These are phyloP conservation scores for Pleurozium schreberi DNA, from an alignment of 225 moss, liverwort and hornwort genomes.

Conservation along the genomic window DNA sequence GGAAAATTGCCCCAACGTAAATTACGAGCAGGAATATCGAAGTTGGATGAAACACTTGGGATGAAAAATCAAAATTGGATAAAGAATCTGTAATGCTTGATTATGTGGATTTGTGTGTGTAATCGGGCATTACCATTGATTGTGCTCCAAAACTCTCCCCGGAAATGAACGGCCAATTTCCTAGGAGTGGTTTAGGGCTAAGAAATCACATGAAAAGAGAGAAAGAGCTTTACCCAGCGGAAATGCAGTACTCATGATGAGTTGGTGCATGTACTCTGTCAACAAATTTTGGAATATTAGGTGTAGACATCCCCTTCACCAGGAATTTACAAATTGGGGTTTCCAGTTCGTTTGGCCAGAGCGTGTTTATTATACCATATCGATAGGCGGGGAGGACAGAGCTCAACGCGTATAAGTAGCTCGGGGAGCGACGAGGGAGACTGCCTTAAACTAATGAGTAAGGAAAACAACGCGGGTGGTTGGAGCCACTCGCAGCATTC, in stretches of 20 bases:
- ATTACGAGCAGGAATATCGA: too few relatives aligned
- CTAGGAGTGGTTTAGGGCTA: too few relatives aligned
- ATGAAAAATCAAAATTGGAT: too few relatives aligned
- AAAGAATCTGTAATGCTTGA: too few relatives aligned
- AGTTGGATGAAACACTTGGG: too few relatives aligned
- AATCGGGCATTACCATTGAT: too few relatives aligned
- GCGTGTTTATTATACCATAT: neutral
- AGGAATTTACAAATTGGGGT: neutral
- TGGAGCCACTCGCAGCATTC: slow-evolving; percentile 55
- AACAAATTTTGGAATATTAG: neutral
- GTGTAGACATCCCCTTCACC: neutral
- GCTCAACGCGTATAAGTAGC: neutral
- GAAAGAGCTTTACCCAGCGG: neutral
- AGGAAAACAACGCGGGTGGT: slow-evolving; percentile 97
- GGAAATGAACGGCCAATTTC: too few relatives aligned
- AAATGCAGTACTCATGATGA: neutral
- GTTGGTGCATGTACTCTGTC: neutral
- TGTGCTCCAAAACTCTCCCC: too few relatives aligned
- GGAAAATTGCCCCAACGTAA: too few relatives aligned
- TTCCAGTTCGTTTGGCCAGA: neutral
- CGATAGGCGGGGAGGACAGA: neutral
- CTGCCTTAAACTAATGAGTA: slow-evolving; percentile 99
- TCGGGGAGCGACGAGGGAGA: accelerated
- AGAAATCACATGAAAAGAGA: too few relatives aligned
- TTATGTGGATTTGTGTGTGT: too few relatives aligned